Evolutionary conservation across 352 stramenopile genomes (phyloP), one percentile per base, ranked within the genome.

Genomic region (Discostella stelligera): DNA sequence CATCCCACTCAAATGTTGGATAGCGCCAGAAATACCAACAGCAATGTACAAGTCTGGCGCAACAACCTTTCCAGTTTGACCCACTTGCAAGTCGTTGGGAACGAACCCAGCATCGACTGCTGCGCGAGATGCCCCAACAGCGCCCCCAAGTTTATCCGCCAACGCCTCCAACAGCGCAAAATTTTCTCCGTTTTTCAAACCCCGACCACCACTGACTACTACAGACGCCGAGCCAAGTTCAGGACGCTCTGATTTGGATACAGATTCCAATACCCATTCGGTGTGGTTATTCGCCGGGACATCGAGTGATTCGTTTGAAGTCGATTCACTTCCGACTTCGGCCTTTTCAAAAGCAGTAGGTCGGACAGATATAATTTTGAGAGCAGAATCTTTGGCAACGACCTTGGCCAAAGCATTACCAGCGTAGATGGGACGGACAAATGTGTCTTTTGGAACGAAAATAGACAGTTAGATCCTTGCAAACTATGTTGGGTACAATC

Each of bases 1-100:
- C 97, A 99, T 99, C 75, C 97, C 97, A 18, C 93, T 95, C 71
- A 99, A 94, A 90, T 99, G 97, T 91, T 99, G 97, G 89, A 99
- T 99, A 16, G 97, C 97, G 30, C 97, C 97, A 14, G 94, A 98
- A 86, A 99, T 99, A 78, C 97, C 97, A 37, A 95, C 86, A 11
- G 95, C 96, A 73, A 98, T 95, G 76, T 99, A 98, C 49, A 99
- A 89, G 77, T 98, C 94, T 16, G 97, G 97, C 20, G 97, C 96
- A 2, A 99, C 96, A 32, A 99, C 95, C 90, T 99, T 99, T 56
- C 97, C 97, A 5, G 97, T 99, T 89, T 99, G 97, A 58, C 97
- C 97, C 46, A 99, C 96, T 92, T 99, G 97, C 75, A 98, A 90
- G 85, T 99, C 97, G 88, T 99, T 99, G 6, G 96, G 95, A 53